Base-by-base conservation (phyloP, 1,139 yeast species). In the Taphrina sp. region DNA sequence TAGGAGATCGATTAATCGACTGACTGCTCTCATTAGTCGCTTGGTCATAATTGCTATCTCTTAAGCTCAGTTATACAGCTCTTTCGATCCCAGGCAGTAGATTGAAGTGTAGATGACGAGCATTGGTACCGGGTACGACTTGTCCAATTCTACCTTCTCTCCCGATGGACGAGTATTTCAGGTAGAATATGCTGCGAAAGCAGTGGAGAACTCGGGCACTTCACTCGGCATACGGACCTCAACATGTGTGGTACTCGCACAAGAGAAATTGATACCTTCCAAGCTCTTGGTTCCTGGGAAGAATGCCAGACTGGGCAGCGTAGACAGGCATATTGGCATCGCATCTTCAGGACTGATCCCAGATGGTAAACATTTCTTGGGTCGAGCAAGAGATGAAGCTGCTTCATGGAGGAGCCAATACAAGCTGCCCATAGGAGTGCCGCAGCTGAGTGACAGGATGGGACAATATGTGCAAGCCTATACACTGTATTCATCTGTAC, bases 151-250 rank as follows among this genome's bases (percentile, higher is more conserved):
- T 74, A 95, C 89, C 60, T 85, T 85, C 70, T 69, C 73, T 64
- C 80, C 83, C 69, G 98, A 94, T 70, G 99, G 99, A 53, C 81
- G 98, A 73, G 92, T 90, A 72, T 94, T 94, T 74, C 99, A 94
- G 72, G 98, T 92, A 22, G 98, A 94, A 72, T 94, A 94, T 66
- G 99, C 99, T 41, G 78, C 85, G 69, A 94, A 94, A 70, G 98
- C 98, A 1, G 97, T 92, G 5, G 98, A 94, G 70, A 90, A 89
- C 67, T 96, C 61, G 12, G 58, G 96, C 12, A 92, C 98, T 0
- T 83, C 96, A 26, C 78, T 94, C 63, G 99, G 97, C 37, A 83
- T 94, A 68, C 85, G 86, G 69, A 88, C 87, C 72, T 80, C 81
- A 65, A 97, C 92, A 67, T 98, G 98, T 46, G 79, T 94, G 43